Conservation (phyloP, 2,329 filamentous ascomycete genomes). For the Scolecobasidium constrictum region DNA sequence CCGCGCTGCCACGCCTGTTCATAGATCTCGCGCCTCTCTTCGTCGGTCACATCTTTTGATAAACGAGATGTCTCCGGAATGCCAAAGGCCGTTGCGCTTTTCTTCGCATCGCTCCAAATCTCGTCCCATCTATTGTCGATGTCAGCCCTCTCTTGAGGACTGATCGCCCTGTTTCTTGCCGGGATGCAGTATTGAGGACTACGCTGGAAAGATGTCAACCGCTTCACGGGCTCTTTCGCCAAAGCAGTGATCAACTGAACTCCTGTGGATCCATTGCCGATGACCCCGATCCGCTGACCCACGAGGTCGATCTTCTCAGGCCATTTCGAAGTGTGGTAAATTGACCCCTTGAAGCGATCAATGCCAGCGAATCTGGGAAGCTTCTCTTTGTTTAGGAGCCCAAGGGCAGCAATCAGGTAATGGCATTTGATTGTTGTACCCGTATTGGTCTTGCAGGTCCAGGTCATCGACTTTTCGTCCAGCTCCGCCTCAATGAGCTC, state of each 20-base stretch:
- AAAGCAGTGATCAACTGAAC: slow-evolving; percentile 26
- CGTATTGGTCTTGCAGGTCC: slow-evolving; percentile 20
- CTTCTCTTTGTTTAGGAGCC: slow-evolving; percentile 32
- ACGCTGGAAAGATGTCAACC: neutral
- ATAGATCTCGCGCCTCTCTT: slow-evolving; percentile 13
- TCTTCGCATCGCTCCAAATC: slow-evolving; percentile 8
- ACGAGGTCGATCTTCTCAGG: slow-evolving; percentile 4
- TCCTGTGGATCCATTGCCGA: slow-evolving; percentile 22
- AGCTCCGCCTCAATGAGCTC: slow-evolving; percentile 23
- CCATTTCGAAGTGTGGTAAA: slow-evolving; percentile 1
- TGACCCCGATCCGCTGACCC: slow-evolving; percentile 20
- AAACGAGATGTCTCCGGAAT: slow-evolving; percentile 4
- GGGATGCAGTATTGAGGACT: slow-evolving; percentile 4
- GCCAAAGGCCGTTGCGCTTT: slow-evolving; percentile 1
- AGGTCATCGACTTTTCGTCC: slow-evolving; percentile 19
- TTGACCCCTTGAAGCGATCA: slow-evolving; percentile 1
- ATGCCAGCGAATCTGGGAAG: slow-evolving; percentile 17
- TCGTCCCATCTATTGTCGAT: slow-evolving; percentile 35
- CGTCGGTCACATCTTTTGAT: slow-evolving; percentile 1
- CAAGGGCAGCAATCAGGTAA: slow-evolving; percentile 29
- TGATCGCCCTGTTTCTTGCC: slow-evolving; percentile 10
- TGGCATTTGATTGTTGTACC: slow-evolving; percentile 18
- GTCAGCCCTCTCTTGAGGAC: slow-evolving; percentile 29
- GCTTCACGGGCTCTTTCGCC: slow-evolving; percentile 20
- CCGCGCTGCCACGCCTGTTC: slow-evolving; percentile 20